These are phyloP conservation scores for Hanseniaspora vineae DNA, from an alignment of 805 yeast genomes.

Conservation along the genomic window DNA sequence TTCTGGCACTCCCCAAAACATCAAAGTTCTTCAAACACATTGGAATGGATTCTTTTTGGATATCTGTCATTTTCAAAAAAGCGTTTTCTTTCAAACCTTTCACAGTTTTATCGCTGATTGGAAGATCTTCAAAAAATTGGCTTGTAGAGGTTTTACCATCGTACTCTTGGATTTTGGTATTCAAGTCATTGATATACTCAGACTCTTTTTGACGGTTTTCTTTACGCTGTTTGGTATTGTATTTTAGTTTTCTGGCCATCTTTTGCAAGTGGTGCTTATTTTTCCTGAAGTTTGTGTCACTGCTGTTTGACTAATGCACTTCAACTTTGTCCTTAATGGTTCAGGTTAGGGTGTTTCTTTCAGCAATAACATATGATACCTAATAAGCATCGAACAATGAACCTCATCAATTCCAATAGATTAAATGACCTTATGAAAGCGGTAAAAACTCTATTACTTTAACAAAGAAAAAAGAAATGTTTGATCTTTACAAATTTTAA, in stretches of 20 bases:
- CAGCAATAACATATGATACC: no score
- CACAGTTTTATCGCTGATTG: conserved; percentile 49
- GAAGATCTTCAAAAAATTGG: conserved; percentile 62
- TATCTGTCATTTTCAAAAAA: conserved; percentile 69
- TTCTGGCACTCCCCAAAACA: conserved; percentile 76
- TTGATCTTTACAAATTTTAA: no score
- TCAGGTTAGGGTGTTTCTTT: no score
- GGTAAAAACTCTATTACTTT: no score
- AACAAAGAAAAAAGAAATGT: no score
- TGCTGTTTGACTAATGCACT: no score
- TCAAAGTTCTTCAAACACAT: conserved; percentile 65
- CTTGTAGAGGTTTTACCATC: conserved; percentile 30
- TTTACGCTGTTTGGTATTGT: conserved; percentile 26
- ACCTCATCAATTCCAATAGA: no score
- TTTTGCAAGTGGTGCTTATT: no score
- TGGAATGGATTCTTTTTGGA: conserved; percentile 72
- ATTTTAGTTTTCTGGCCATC: conserved; percentile 27
- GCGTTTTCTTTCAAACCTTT: conserved; percentile 71
- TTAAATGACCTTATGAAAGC: no score
- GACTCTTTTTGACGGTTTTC: conserved; percentile 25
- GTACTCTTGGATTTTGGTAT: conserved; percentile 38
- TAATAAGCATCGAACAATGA: no score
- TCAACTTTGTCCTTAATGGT: no score
- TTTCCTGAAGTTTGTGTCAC: no score
- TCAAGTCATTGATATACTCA: conserved; percentile 30